These are phyloP conservation scores for Linum tenue DNA, from an alignment of 345 rosid genomes.

Conservation along the genomic window DNA sequence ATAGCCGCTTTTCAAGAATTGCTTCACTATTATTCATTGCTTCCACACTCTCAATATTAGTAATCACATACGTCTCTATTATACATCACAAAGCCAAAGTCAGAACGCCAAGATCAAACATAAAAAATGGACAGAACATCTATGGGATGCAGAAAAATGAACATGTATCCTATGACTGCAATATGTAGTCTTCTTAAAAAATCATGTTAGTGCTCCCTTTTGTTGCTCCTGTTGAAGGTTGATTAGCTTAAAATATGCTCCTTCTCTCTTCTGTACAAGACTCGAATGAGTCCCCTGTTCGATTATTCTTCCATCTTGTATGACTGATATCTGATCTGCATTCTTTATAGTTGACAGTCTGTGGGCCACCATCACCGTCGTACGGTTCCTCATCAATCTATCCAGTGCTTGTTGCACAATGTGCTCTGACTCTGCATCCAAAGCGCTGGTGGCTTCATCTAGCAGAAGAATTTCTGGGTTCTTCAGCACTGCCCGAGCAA, in stretches of 20 bases:
- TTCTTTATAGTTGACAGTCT: constrained; percentile 79
- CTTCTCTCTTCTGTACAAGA: constrained; percentile 56
- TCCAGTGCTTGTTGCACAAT: constrained; percentile 93
- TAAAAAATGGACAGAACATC: not conserved
- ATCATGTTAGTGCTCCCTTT: not conserved
- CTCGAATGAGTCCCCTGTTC: constrained; percentile 79
- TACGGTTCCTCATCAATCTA: constrained; percentile 62
- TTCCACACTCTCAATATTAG: not conserved
- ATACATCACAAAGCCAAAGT: not conserved
- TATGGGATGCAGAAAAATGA: not conserved
- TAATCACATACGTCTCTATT: not conserved
- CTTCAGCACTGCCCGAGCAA: constrained; percentile 83
- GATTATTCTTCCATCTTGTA: constrained; percentile 63
- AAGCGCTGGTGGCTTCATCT: constrained; percentile 92
- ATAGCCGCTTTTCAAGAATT: not conserved
- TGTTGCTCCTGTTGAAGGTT: constrained; percentile 72
- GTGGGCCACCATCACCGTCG: constrained; percentile 89
- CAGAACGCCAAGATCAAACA: not conserved
- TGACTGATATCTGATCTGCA: constrained; percentile 68
- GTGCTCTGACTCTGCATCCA: constrained; percentile 74
- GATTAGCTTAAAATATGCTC: constrained; percentile 68
- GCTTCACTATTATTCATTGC: not conserved
- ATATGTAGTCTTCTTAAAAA: not conserved
- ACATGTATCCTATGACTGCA: not conserved
- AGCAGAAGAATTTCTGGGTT: constrained; percentile 78